A percentile compares a stretch with the other conserved stretches of the same genome.
phyloP scores from a whole-genome alignment of 2,329 filamentous ascomycete species.

The Berkeleyomyces basicola region DNA sequence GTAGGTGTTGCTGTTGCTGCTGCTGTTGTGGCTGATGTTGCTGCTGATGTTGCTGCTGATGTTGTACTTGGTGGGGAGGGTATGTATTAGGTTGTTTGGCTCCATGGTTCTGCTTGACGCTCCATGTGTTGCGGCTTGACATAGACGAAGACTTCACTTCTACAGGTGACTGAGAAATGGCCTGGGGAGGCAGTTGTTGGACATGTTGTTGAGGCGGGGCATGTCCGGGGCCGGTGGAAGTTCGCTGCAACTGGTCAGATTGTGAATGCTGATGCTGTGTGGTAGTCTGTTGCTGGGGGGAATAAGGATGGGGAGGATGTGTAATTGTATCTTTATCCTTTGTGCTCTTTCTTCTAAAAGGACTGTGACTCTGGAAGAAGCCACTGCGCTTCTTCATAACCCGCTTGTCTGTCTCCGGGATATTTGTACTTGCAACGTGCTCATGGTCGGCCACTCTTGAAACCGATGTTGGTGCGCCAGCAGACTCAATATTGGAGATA shows the following conservation, averaged over 20 bases:
- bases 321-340: slow-evolving; percentile 34
- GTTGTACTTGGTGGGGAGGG: slow-evolving; percentile 8
- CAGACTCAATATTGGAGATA: slow-evolving; percentile 68
- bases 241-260: slow-evolving; percentile 3
- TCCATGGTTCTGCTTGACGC: slow-evolving; percentile 17
- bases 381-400: slow-evolving; percentile 58
- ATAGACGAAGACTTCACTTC: slow-evolving; percentile 22
- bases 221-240: neutral
- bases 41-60: neutral
- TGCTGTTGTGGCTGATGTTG: neutral
- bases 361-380: slow-evolving; percentile 86
- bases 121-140: slow-evolving; percentile 44
- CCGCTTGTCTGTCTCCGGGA: slow-evolving; percentile 53
- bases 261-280: neutral
- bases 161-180: neutral
- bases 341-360: slow-evolving; percentile 83
- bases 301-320: slow-evolving; percentile 6
- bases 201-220: neutral
- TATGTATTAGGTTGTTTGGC: slow-evolving; percentile 9
- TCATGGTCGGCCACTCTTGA: slow-evolving; percentile 38
- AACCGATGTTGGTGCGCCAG: slow-evolving; percentile 58
- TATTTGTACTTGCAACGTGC: slow-evolving; percentile 29
- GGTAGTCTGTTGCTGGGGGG: neutral
- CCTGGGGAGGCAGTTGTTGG: neutral
- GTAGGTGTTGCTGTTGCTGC: neutral